Evolutionary conservation across 495 filamentous ascomycete species (phyloP).

Genomic region (Talaromyces liani): DNA sequence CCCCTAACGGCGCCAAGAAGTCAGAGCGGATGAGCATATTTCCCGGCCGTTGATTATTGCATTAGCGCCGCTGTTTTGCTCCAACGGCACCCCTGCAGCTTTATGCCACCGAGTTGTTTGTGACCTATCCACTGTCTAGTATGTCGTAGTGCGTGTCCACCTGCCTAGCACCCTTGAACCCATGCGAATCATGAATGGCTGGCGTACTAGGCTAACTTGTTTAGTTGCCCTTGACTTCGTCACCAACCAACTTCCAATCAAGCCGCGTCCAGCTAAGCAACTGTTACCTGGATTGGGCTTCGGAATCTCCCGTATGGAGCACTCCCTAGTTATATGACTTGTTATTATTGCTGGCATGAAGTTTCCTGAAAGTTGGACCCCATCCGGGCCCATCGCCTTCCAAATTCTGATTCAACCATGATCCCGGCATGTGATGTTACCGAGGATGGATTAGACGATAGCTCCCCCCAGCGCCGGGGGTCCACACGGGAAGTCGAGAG

Average conservation of each 20-base stretch:
- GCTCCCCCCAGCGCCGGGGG: neutral
- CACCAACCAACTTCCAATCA: neutral
- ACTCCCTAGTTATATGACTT: neutral
- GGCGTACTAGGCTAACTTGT: neutral
- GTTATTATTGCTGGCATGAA: neutral
- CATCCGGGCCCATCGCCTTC: too few species aligned
- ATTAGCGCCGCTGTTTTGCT: neutral
- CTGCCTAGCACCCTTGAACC: neutral
- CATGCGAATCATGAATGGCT: neutral
- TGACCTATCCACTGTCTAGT: neutral
- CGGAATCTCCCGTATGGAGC: neutral
- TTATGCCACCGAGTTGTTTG: neutral
- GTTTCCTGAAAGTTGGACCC: neutral
- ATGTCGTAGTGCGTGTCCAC: neutral
- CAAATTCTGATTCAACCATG: neutral
- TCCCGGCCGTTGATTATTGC: neutral
- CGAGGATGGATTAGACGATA: neutral
- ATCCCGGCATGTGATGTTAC: conserved; percentile 1
- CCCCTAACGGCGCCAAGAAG: neutral
- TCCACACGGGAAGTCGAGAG: neutral
- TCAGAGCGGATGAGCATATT: conserved; percentile 1
- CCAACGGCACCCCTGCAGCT: neutral
- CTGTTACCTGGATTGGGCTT: neutral
- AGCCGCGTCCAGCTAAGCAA: neutral
- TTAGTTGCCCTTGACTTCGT: neutral